A percentile compares a stretch with the other conserved stretches of the same genome.
Evolutionary conservation across 2,329 filamentous ascomycete species (phyloP).

Genomic region (Trichoderma arundinaceum): DNA sequence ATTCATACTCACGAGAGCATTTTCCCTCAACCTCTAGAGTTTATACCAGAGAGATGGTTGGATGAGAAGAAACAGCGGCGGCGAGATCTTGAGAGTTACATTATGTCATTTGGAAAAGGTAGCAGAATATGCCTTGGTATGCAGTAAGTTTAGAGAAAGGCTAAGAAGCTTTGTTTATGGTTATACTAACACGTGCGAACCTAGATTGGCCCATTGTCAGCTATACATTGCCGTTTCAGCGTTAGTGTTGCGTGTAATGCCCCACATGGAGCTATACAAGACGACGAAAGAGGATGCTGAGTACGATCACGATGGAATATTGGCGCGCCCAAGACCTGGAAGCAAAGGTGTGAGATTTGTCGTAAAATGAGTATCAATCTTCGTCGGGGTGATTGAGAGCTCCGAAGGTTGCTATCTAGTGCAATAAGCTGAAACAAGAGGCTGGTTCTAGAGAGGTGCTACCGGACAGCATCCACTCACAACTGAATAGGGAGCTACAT

Average conservation of each 20-base stretch:
- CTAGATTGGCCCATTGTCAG: conserved; percentile 12
- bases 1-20: conserved; percentile 46
- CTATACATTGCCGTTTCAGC: conserved; percentile 40
- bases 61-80: conserved; percentile 31
- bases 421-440: too few relatives aligned
- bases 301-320: conserved; percentile 12
- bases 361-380: neutral
- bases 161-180: neutral
- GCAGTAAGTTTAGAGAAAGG: conserved; percentile 33
- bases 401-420: too few relatives aligned
- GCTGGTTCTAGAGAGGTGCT: too few relatives aligned
- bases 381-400: too few relatives aligned
- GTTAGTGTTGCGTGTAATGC: neutral
- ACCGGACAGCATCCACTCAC: too few relatives aligned
- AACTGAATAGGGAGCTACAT: too few relatives aligned
- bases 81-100: conserved; percentile 32
- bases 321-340: neutral
- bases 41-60: conserved; percentile 39
- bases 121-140: conserved; percentile 36
- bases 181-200: neutral
- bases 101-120: conserved; percentile 35
- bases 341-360: conserved; percentile 4
- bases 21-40: conserved; percentile 43
- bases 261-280: conserved; percentile 4
- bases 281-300: conserved; percentile 10